Conservation (phyloP, 371 early-diverging fungal genomes). For the Capillidium heterosporum region DNA sequence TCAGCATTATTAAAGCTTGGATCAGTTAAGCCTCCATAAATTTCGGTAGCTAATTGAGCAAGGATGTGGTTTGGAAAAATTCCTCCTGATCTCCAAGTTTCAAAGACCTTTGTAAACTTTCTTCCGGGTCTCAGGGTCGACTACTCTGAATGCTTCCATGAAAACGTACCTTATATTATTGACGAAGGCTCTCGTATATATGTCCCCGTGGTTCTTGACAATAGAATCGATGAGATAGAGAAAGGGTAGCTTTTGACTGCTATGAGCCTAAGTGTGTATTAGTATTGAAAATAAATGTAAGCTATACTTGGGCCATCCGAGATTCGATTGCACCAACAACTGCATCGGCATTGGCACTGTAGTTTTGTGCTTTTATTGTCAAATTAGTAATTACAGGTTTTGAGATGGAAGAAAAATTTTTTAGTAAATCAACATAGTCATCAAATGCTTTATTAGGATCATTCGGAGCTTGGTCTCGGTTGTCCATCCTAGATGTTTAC, state of each 20-base stretch:
- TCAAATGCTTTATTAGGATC: not conserved
- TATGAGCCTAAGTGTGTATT: constrained; percentile 28
- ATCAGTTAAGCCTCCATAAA: too few species aligned
- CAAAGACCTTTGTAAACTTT: constrained; percentile 55
- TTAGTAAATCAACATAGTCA: constrained; percentile 16
- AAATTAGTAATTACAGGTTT: constrained; percentile 79
- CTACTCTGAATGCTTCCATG: constrained; percentile 47
- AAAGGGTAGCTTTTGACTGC: constrained; percentile 63
- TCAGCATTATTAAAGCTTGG: too few species aligned
- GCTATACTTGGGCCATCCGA: constrained; percentile 53
- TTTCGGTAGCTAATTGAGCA: too few species aligned
- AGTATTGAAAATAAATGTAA: not conserved
- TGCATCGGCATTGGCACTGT: constrained; percentile 31
- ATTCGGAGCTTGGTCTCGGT: too few species aligned
- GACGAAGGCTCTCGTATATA: constrained; percentile 48
- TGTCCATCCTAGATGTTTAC: too few species aligned
- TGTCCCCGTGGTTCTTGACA: constrained; percentile 70
- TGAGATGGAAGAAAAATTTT: constrained; percentile 60
- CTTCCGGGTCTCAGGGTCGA: constrained; percentile 30
- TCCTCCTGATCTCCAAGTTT: constrained; percentile 57
- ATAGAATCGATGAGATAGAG: constrained; percentile 87
- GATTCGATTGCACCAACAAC: constrained; percentile 74
- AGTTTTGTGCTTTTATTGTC: constrained; percentile 68
- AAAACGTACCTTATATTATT: constrained; percentile 47
- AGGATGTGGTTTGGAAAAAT: constrained; percentile 37